Evolutionary conservation across 2,329 filamentous ascomycete genomes (phyloP).

Genomic region (Thielaviopsis euricoi): DNA sequence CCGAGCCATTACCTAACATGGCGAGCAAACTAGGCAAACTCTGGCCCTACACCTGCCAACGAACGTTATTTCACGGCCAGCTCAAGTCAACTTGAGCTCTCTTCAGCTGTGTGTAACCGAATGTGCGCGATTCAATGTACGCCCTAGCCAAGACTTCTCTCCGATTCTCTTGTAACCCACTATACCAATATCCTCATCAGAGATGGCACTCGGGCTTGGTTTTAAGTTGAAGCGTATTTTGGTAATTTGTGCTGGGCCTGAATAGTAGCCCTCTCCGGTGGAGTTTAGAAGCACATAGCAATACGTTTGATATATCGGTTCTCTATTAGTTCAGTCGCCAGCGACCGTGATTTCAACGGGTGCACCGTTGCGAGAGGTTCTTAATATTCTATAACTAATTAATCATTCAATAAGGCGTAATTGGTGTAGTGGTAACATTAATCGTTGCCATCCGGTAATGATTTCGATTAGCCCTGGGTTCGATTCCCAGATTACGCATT

Average conservation of each 20-base stretch:
- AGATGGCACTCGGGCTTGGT: not conserved
- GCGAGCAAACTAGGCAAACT: not conserved
- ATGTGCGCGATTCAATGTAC: not conserved
- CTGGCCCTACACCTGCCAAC: not conserved
- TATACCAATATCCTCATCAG: not conserved
- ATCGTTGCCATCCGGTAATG: constrained; percentile 7
- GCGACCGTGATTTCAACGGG: too few species aligned
- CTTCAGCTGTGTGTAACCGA: not conserved
- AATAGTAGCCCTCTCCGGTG: too few species aligned
- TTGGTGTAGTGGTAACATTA: constrained; percentile 9
- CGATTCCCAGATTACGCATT: constrained; percentile 7
- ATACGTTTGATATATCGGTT: too few species aligned
- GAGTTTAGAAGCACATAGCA: too few species aligned
- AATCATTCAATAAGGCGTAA: not conserved
- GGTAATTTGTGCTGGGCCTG: not conserved
- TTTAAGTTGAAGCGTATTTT: not conserved
- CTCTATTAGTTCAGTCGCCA: too few species aligned
- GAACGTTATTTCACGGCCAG: not conserved
- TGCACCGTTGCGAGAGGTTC: too few species aligned
- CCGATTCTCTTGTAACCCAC: not conserved
- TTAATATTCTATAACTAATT: too few species aligned
- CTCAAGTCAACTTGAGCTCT: not conserved
- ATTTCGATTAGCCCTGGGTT: constrained; percentile 8
- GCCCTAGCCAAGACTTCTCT: not conserved
- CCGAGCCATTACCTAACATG: not conserved